A percentile compares a stretch with the other conserved stretches of the same genome.
phyloP scores from a whole-genome alignment of 1,284 basidiomycete species.

The Moesziomyces sp. region DNA sequence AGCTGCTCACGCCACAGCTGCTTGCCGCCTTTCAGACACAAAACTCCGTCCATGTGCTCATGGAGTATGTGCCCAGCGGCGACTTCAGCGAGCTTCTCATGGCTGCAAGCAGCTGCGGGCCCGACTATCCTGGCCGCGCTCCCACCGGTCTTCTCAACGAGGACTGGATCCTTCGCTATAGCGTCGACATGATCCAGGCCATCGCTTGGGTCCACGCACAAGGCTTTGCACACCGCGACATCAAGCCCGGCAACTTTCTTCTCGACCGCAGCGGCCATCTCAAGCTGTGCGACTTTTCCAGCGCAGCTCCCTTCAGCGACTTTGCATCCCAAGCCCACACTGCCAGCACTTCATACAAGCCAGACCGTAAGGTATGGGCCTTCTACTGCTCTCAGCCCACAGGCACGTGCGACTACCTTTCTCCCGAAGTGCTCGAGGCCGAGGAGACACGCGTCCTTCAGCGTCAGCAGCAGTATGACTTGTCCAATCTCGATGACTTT shows the following conservation, averaged over 20 bases:
- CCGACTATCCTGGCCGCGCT: constrained; percentile 53
- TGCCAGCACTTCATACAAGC: not conserved
- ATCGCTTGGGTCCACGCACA: constrained; percentile 62
- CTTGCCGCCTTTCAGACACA: constrained; percentile 62
- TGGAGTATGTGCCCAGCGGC: constrained; percentile 65
- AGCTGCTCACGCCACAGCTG: constrained; percentile 52
- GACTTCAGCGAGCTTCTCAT: constrained; percentile 64
- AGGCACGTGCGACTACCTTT: constrained; percentile 66
- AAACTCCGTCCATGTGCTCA: constrained; percentile 62
- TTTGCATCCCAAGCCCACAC: constrained; percentile 18
- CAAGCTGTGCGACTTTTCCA: constrained; percentile 66
- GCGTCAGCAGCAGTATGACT: constrained; percentile 27
- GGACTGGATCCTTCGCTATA: constrained; percentile 57
- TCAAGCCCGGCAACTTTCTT: constrained; percentile 66
- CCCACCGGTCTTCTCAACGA: constrained; percentile 55
- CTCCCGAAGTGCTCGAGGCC: constrained; percentile 63
- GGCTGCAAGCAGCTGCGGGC: constrained; percentile 49
- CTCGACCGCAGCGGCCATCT: constrained; percentile 61
- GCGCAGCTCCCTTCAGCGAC: constrained; percentile 61
- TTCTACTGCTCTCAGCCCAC: constrained; percentile 61
- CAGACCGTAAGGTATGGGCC: constrained; percentile 51
- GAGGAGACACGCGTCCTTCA: constrained; percentile 56
- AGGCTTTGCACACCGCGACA: constrained; percentile 64
- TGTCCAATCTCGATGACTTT: constrained; percentile 28
- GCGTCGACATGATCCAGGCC: constrained; percentile 64